phyloP scores from a whole-genome alignment of 805 yeast genomes.

The Cephaloascus fragrans region DNA sequence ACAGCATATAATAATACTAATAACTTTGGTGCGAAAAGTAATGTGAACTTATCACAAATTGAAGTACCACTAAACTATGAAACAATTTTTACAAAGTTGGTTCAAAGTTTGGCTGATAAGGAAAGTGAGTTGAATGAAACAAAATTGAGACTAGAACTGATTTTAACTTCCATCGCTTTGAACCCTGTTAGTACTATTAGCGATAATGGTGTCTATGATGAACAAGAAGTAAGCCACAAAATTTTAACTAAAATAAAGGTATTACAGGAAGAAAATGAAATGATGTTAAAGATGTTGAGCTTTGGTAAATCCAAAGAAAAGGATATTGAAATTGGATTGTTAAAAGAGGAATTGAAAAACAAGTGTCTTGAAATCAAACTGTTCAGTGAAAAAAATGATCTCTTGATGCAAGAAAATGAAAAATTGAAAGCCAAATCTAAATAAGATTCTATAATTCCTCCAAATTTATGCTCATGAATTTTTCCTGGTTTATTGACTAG shows the following conservation, averaged over 20 bases:
- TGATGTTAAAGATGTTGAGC: constrained; percentile 59
- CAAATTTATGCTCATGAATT: too few species aligned
- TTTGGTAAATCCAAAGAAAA: constrained; percentile 69
- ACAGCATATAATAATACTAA: too few species aligned
- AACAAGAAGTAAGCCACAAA: constrained; percentile 66
- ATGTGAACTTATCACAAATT: too few species aligned
- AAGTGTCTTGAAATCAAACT: constrained; percentile 10
- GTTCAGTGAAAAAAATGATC: too few species aligned
- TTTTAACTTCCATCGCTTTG: constrained; percentile 44
- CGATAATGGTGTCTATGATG: constrained; percentile 56
- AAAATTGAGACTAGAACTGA: constrained; percentile 51
- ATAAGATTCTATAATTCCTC: too few species aligned
- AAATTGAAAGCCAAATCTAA: too few species aligned
- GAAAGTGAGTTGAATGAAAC: constrained; percentile 48
- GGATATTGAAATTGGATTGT: constrained; percentile 55
- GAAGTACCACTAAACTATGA: background rate
- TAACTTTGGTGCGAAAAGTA: too few species aligned
- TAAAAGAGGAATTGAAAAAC: constrained; percentile 36
- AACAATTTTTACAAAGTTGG: too few species aligned
- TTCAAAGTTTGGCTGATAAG: background rate
- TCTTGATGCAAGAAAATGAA: too few species aligned
- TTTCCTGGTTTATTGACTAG: too few species aligned
- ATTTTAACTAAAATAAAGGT: constrained; percentile 51
- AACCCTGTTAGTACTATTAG: constrained; percentile 37
- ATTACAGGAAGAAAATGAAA: constrained; percentile 61